These are phyloP conservation scores for Arbutus unedo DNA, from an alignment of 148 eudicot species.

Conservation along the genomic window DNA sequence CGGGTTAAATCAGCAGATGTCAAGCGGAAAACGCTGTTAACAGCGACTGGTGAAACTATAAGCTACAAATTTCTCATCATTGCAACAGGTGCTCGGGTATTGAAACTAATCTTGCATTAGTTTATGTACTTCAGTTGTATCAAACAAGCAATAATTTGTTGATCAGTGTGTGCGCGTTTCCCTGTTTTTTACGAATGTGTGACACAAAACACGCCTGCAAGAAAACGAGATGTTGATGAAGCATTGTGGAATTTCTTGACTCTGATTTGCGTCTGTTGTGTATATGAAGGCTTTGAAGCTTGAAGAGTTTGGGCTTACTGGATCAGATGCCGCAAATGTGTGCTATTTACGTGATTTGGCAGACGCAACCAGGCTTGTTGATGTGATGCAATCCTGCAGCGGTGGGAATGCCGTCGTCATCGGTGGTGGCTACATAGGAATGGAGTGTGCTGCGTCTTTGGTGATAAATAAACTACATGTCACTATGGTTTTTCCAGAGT, in stretches of 20 bases:
- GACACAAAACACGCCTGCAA: not conserved
- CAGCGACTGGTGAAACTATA: constrained; percentile 94
- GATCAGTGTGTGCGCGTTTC: not conserved
- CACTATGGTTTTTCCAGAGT: constrained; percentile 97
- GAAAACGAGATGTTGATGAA: not conserved
- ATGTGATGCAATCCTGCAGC: constrained; percentile 54
- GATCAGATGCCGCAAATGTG: constrained; percentile 85
- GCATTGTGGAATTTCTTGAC: constrained; percentile 14
- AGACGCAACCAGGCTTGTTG: constrained; percentile 81
- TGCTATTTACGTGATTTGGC: constrained; percentile 89
- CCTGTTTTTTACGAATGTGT: not conserved
- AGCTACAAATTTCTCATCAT: constrained; percentile 88
- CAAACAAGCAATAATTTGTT: not conserved
- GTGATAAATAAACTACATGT: constrained; percentile 90
- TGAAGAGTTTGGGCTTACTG: constrained; percentile 93
- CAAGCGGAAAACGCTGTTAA: constrained; percentile 80
- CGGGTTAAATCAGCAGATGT: constrained; percentile 88
- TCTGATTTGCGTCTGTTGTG: constrained; percentile 17
- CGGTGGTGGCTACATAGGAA: constrained; percentile 98
- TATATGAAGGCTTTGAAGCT: constrained; percentile 81
- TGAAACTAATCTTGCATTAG: constrained; percentile 30
- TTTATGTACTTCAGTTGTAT: not conserved
- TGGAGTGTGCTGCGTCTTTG: constrained; percentile 99
- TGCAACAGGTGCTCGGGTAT: constrained; percentile 99
- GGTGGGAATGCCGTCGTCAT: constrained; percentile 94